Evolutionary conservation across 2,329 filamentous ascomycete genomes (phyloP).

Genomic region (Fusarium verrucosum): DNA sequence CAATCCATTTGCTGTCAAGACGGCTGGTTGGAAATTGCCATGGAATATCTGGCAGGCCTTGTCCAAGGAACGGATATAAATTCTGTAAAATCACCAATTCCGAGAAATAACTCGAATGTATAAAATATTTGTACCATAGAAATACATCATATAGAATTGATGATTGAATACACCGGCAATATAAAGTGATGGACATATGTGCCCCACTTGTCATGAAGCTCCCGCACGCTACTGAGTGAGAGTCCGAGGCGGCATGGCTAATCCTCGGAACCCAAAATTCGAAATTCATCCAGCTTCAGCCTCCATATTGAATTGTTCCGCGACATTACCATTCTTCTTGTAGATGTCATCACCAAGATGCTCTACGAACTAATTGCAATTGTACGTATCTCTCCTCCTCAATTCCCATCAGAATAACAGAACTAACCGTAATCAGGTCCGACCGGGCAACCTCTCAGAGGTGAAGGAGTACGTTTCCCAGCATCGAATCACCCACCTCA

Average conservation of each 20-base stretch:
- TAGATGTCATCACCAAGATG: constrained; percentile 67
- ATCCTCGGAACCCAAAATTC: constrained; percentile 46
- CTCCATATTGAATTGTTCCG: constrained; percentile 17
- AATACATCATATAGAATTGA: constrained; percentile 11
- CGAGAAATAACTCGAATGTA: constrained; percentile 5
- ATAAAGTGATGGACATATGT: too few relatives aligned
- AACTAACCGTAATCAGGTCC: constrained; percentile 69
- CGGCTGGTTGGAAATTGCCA: constrained; percentile 79
- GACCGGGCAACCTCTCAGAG: constrained; percentile 87
- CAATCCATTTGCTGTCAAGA: constrained; percentile 76
- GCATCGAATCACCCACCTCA: constrained; percentile 3
- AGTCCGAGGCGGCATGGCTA: constrained; percentile 41
- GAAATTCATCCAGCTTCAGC: constrained; percentile 34
- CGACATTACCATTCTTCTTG: constrained; percentile 25
- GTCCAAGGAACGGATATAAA: constrained; percentile 59
- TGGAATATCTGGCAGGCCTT: constrained; percentile 73
- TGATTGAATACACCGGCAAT: not conserved
- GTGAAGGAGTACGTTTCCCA: constrained; percentile 85
- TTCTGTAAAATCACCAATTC: not conserved
- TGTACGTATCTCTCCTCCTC: constrained; percentile 66
- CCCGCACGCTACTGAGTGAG: too few relatives aligned
- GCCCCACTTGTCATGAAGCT: constrained; percentile 30
- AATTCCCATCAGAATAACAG: constrained; percentile 24
- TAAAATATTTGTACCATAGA: constrained; percentile 29
- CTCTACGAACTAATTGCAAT: constrained; percentile 98